These are phyloP conservation scores for Ogataea angusta DNA, from an alignment of 805 yeast genomes.

Conservation along the genomic window DNA sequence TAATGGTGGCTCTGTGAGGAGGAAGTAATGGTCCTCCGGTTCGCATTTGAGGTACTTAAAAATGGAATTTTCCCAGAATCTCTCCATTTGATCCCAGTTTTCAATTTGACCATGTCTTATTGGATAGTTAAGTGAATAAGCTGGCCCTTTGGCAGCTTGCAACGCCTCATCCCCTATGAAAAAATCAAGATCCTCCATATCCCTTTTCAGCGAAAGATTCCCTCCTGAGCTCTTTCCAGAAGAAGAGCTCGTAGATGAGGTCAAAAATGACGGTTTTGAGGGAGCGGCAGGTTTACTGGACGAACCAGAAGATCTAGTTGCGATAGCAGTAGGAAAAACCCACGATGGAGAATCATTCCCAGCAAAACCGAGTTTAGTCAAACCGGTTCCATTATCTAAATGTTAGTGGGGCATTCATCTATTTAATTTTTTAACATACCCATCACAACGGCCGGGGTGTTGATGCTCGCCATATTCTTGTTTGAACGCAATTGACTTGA, in stretches of 20 bases:
- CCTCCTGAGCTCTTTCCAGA: conserved; percentile 32
- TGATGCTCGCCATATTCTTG: conserved; percentile 40
- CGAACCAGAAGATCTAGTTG: conserved; percentile 58
- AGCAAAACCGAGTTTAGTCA: conserved; percentile 96
- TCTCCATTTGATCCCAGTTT: conserved; percentile 99
- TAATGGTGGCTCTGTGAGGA: conserved; percentile 95
- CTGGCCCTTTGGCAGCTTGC: conserved; percentile 84
- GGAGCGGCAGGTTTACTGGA: conserved; percentile 41
- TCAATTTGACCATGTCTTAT: conserved; percentile 97
- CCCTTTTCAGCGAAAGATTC: conserved; percentile 62
- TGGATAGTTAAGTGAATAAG: conserved; percentile 86
- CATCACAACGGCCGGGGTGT: conserved; percentile 94
- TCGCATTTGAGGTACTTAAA: conserved; percentile 96
- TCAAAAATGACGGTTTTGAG: conserved; percentile 44
- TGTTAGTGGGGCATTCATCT: neutral
- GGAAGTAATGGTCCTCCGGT: conserved; percentile 97
- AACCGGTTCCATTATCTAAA: conserved; percentile 84
- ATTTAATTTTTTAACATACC: conserved; percentile 44
- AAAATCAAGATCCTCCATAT: conserved; percentile 91
- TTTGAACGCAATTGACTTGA: conserved; percentile 2
- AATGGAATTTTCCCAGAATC: conserved; percentile 97
- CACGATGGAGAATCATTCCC: conserved; percentile 98
- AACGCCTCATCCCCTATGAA: conserved; percentile 95
- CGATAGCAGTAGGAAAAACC: conserved; percentile 95
- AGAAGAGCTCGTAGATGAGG: conserved; percentile 27